A percentile compares a stretch with the other conserved stretches of the same genome.
These are phyloP conservation scores for Leccinum solheimii DNA, from an alignment of 1,284 basidiomycete species.

Conservation along the genomic window DNA sequence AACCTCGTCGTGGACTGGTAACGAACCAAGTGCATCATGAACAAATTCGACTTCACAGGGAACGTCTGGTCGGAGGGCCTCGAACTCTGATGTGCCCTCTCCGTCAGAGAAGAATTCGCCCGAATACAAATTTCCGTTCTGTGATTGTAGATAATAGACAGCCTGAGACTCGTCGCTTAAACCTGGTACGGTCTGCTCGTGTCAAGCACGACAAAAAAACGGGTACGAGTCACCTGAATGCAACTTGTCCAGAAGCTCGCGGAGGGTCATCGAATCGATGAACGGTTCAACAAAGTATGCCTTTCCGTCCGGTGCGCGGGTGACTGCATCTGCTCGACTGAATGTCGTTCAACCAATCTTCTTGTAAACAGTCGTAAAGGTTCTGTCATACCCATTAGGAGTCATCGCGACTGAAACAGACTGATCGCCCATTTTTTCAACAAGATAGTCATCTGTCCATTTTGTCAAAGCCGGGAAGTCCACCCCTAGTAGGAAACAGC, in stretches of 20 bases:
- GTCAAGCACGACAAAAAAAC: conserved; percentile 1
- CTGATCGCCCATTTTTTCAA: conserved; percentile 51
- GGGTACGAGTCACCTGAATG: conserved; percentile 31
- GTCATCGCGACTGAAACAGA: conserved; percentile 77
- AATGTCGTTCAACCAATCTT: conserved; percentile 9
- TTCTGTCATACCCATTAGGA: conserved; percentile 68
- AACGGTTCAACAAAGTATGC: conserved; percentile 81
- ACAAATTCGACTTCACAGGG: conserved; percentile 72
- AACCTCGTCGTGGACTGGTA: background rate
- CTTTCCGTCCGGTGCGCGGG: conserved; percentile 50
- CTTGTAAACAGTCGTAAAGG: background rate
- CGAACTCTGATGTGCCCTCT: conserved; percentile 57
- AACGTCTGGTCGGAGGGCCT: conserved; percentile 59
- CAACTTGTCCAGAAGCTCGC: conserved; percentile 53
- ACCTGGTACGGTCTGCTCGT: background rate
- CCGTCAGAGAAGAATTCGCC: conserved; percentile 41
- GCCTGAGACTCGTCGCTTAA: conserved; percentile 26
- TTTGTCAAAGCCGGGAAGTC: conserved; percentile 40
- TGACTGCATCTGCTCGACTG: conserved; percentile 67
- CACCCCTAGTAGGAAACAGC: conserved; percentile 40
- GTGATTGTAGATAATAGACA: conserved; percentile 83
- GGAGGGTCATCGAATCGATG: conserved; percentile 66
- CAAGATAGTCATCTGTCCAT: conserved; percentile 71
- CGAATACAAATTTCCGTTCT: conserved; percentile 85
- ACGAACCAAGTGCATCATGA: conserved; percentile 73